Base-by-base conservation (phyloP, 2,329 filamentous ascomycete genomes). In the Sporothrix mexicana region DNA sequence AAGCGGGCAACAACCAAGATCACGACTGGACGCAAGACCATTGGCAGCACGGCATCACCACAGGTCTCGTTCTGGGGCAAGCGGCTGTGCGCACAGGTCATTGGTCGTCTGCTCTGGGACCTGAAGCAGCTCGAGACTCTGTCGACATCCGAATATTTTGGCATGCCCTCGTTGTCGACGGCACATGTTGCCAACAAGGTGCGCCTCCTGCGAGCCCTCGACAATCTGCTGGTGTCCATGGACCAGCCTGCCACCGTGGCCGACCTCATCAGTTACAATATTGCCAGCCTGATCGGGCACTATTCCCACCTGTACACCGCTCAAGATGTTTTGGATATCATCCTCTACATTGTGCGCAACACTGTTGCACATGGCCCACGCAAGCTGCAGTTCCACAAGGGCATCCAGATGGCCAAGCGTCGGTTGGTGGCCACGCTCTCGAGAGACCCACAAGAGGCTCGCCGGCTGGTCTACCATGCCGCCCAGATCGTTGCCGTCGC, bases 71-170 rank as follows among this genome's bases (percentile, higher is more conserved):
- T 72, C 7, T 80, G 79, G 79, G 78, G 76, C 36, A 78, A 77
- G 70, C 75, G 79, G 8, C 53, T 80, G 10, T 79, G 77, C 47
- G 74, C 75, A 4, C 78, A 80, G 66, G 73, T 79, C 2, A 78
- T 80, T 9, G 79, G 79, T 8, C 78, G 79, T 5, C 73, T 80
- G 15, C 76, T 80, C 0, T 79, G 78, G 77, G 79, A 80, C 53
- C 51, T 80, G 47, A 79, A 78, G 57, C 76, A 80, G 67, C 72
- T 79, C 17, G 77, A 80, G 55, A 75, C 77, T 9, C 72, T 79
- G 6, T 76, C 78, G 20, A 77, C 76, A 15, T 57, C 78, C 1
- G 75, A 76, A 3, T 76, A 77, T 53, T 76, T 80, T 74, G 77
- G 77, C 7, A 77, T 80, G 62, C 71, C 77, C 0, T 74, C 76